A percentile compares a stretch with the other conserved stretches of the same genome.
These are phyloP conservation scores for Vitis rotundifolia DNA, from an alignment of 164 flowering plant species.

Conservation along the genomic window DNA sequence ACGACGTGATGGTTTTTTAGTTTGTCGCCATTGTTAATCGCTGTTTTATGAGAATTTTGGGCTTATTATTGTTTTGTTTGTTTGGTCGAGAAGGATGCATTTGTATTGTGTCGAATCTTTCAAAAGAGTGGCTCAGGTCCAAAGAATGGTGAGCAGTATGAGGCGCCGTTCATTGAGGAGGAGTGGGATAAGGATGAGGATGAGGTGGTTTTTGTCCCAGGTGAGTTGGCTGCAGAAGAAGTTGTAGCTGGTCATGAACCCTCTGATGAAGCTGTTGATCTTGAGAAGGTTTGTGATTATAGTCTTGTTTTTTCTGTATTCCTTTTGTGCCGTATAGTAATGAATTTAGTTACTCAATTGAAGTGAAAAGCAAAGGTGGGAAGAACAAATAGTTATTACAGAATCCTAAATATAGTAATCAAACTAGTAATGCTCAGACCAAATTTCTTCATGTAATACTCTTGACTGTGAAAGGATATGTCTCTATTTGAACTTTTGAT, in stretches of 20 bases:
- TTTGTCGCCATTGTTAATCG: not conserved
- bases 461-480: too few species aligned
- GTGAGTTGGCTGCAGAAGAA: slow-evolving; percentile 24
- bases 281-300: slow-evolving; percentile 47
- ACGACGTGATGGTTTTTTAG: too few species aligned
- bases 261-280: slow-evolving; percentile 30
- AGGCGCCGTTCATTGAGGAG: slow-evolving; percentile 67
- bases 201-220: slow-evolving; percentile 24
- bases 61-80: not conserved
- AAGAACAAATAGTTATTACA: too few species aligned
- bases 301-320: not conserved
- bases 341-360: not conserved
- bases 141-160: slow-evolving; percentile 69
- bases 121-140: slow-evolving; percentile 77
- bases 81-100: slow-evolving; percentile 56
- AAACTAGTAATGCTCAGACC: too few species aligned
- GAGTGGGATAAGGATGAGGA: slow-evolving; percentile 60
- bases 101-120: slow-evolving; percentile 64
- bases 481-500: too few species aligned
- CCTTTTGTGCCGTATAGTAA: not conserved
- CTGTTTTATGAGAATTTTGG: not conserved
- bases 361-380: not conserved
- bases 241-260: slow-evolving; percentile 25
- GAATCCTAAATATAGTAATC: too few species aligned
- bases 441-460: slow-evolving; percentile 5